Evolutionary conservation across 1,284 basidiomycete species (phyloP), one percentile per base, ranked within the genome.

Genomic region (Puccinia hordei): DNA sequence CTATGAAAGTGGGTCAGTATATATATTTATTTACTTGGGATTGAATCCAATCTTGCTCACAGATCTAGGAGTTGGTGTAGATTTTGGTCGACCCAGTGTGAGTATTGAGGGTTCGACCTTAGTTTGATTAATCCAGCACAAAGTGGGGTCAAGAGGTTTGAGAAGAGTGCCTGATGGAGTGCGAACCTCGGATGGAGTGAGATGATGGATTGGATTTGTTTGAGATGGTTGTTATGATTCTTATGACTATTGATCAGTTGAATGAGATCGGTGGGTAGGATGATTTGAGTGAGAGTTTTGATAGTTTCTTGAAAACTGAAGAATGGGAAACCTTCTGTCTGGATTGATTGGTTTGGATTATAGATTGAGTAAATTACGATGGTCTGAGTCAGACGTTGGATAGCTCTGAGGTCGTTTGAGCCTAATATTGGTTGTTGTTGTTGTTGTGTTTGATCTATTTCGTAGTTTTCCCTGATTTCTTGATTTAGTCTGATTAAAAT

Each of bases 61-160:
- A 33, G 15, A 5, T 17, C 41, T 27, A 35, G 44, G 24, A 33
- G n/a, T 17, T 55, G n/a, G 38, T 73, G 51, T n/a, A 73, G 72
- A n/a, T 73, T 10, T 19, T 51, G 71, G 19, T 73, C 49, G 17
- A 35, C 71, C 46, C 71, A 73, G 10, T n/a, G 12, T 27, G 30
- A 38, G 33, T 27, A n/a, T 27, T 35, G n/a, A 17, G 46, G 44
- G 17, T 73, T 51, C n/a, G 53, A 51, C 35, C 53, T 73, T 22
- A 51, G 46, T 27, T 38, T 73, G 35, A 73, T 33, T 10, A 73
- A 53, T 33, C 72, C 53, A n/a, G 72, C 72, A 3, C 38, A 38
- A n/a, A 73, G 55, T 15, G 72, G 72, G 53, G 41, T 35, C 30
- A 33, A 17, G 13, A 59, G 57, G 57, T 3, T 27, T 13, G 57